Base-by-base conservation (phyloP, 2,329 filamentous ascomycete species). In the Cladophialophora chaetospira region DNA sequence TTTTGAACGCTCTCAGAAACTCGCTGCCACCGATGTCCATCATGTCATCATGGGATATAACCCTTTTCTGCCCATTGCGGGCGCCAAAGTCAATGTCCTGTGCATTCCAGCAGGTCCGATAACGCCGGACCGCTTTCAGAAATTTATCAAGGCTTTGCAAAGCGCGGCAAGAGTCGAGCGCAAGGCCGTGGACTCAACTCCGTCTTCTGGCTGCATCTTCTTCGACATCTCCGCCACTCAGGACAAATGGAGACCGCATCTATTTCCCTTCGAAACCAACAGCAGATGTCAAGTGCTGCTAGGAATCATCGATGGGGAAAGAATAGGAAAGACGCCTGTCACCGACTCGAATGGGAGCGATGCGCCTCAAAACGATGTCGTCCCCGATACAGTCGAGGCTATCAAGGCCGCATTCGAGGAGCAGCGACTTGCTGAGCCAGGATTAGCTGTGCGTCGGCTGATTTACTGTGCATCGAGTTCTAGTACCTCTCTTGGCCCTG, bases 81-180 rank as follows among this genome's bases (percentile, higher is more conserved):
- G 91, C 71, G 93, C 91, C 77, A 88, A 89, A 81, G 85, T 97
- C 70, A 89, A 89, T 77, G 90, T 88, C 62, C 83, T 97, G 66
- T 83, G 96, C 58, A 79, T 97, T 60, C 94, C 94, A 53, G 81
- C 96, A 65, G 93, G 93, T 51, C 87, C 84, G 70, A 94, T 97
- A 72, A 92, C 87, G 71, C 84, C 87, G 60, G 86, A 88, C 51
- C 84, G 89, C 58, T 97, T 97, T 73, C 75, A 86, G 66, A 80
- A 82, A 63, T 96, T 96, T 71, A 82, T 93, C 63, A 82, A 88
- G 61, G 84, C 90, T 67, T 79, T 99, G 60, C 86, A 88, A 69
- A 78, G 82, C 63, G 88, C 96, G 28, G 54, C 58, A 15, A 47
- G 40, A 10, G 35, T 58, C 40, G 33, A 60, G 38, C 45, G 47